Base-by-base conservation (phyloP, 208 protist species). In the Wallacemonas sp. region DNA sequence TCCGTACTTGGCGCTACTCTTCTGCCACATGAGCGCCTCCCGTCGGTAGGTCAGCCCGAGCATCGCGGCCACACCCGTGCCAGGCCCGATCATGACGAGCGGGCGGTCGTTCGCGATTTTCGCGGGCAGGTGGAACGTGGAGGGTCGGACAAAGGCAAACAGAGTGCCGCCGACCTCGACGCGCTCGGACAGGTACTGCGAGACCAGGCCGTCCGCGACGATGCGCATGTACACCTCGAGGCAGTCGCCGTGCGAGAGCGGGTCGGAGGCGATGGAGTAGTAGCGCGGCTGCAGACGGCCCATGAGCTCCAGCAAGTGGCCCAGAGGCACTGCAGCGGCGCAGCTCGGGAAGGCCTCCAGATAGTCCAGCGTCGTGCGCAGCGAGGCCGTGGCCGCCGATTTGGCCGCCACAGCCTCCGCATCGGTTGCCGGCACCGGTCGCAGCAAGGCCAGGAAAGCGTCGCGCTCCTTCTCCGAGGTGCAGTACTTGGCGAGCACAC, bases 231-330 rank as follows among this genome's bases (percentile, higher is more conserved):
- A 86, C 7, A 96, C 77, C 52, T 94, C 76, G 11, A 99, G 46
- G 16, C 48, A 52, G 28, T 80, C 69, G 29, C 77, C 77, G 70
- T 97, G 81, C 10, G 79, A 79, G 49, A 88, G 33, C 28, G 61
- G 74, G 36, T 98, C 97, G 0, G 94, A 97, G 3, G 96, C 94
- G 75, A 99, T 98, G 3, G 97, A 98, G 78, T 98, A 99, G 72
- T 94, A 99, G 18, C 97, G 86, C n/a, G 88, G 88, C 72, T 97
- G 92, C 20, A 97, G 70, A 7, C 90, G 82, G 22, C 96, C 94
- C 69, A 99, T 78, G 14, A 96, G 33, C 72, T 98, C 92, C 12
- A 97, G 46, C 46, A 97, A 84, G 44, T 85, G 79, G 3, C 77
- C 90, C 18, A 93, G 36, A 31, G 78, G 72, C 18, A 91, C 75